Base-by-base conservation (phyloP, 1,284 basidiomycete genomes). In the Pyrrhoderma noxium region DNA sequence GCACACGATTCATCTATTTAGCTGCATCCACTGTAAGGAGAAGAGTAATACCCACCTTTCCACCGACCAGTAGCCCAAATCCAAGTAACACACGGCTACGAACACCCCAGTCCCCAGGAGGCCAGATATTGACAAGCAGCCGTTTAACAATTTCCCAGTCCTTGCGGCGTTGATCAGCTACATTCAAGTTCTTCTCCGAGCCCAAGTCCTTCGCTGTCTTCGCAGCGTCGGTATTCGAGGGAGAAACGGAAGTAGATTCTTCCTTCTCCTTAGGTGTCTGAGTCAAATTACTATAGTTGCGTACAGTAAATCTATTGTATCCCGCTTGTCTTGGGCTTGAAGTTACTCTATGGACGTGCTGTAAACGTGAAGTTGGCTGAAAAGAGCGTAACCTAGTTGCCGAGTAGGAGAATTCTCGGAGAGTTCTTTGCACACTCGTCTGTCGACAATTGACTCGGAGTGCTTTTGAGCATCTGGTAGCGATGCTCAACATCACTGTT, bases 21-120 rank as follows among this genome's bases (percentile, higher is more conserved):
- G 21, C 49, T 51, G 39, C 3, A 21, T 18, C 1, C 18, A 44
- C 4, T 4, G n/a, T 22, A 23, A 9, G 2, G 37, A 8, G 2
- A 36, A 38, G 23, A 21, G 7, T 9, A 31, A 9, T 14, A 63
- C 69, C 49, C 56, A 94, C 89, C 78, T 99, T 99, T 49, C 92
- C 94, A 4, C 79, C 74, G 35, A 98, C 74, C 35, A 99, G 73
- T 50, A 99, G 69, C 0, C 72, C 76, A 44, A 99, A 78, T 0
- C 96, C 96, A 3, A 89, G 65, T 0, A 97, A 60, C 3, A 99
- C 95, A 3, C 93, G 80, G 44, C 78, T 72, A 57, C 81, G 72
- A 18, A 83, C 85, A 52, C 71, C 78, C 85, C 85, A 88, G 60
- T 89, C 85, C 57, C 81, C 70, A 61, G 77, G 77, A 2, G 85